These are phyloP conservation scores for Clarkia xantiana DNA, from an alignment of 345 rosid genomes.

Conservation along the genomic window DNA sequence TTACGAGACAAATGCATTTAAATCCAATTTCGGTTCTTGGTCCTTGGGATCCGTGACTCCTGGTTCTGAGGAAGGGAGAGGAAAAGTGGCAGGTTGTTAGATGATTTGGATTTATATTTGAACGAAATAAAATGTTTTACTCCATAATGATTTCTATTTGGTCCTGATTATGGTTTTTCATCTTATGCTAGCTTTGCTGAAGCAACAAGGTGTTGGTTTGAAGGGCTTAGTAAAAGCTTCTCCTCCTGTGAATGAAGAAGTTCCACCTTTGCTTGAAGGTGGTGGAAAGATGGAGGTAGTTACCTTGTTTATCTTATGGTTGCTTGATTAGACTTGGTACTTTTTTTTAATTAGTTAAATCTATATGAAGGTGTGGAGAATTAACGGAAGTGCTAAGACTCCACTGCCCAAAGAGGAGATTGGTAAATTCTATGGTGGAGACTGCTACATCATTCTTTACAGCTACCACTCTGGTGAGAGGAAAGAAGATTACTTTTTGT, in stretches of 20 bases:
- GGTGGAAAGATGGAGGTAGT: constrained; percentile 91
- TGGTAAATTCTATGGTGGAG: constrained; percentile 85
- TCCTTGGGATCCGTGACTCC: constrained; percentile 66
- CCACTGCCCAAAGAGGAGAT: constrained; percentile 53
- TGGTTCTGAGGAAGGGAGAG: constrained; percentile 91
- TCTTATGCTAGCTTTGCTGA: constrained; percentile 55
- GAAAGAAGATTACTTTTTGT: constrained; percentile 79
- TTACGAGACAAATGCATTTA: constrained; percentile 76
- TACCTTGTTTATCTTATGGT: constrained; percentile 14
- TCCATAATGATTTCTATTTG: too few relatives aligned
- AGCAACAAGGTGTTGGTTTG: constrained; percentile 89
- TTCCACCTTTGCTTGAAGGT: constrained; percentile 87
- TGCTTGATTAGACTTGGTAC: neutral
- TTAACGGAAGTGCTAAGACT: constrained; percentile 68
- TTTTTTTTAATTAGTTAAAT: neutral
- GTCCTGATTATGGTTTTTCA: constrained; percentile 10
- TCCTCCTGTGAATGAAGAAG: constrained; percentile 60
- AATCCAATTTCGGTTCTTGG: constrained; percentile 90
- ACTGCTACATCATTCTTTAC: constrained; percentile 86
- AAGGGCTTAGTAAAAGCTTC: constrained; percentile 63
- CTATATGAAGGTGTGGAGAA: constrained; percentile 62
- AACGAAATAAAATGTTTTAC: constrained; percentile 15
- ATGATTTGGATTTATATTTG: constrained; percentile 9
- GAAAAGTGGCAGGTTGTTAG: constrained; percentile 86
- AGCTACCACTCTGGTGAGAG: constrained; percentile 80